Evolutionary conservation across 208 protist species (phyloP).

Genomic region (Blastocrithidia nonstop): DNA sequence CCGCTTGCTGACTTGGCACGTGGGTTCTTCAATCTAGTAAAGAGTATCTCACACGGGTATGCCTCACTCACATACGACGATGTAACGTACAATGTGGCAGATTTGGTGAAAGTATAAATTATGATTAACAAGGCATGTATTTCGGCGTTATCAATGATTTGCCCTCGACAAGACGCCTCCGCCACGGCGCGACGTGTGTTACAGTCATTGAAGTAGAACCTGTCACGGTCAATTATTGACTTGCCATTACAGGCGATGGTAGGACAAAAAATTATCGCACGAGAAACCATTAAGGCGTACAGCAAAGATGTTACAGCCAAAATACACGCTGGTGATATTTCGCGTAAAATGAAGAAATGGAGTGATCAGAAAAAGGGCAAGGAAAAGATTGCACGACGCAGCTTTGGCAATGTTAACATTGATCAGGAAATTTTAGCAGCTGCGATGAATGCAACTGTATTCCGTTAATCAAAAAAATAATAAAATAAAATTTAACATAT

Average conservation of each 20-base stretch:
- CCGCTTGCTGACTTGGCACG: slow-evolving; percentile 89
- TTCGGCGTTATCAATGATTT: slow-evolving; percentile 85
- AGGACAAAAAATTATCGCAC: slow-evolving; percentile 77
- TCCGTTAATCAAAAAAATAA: too few species aligned
- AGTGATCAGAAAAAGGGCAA: slow-evolving; percentile 96
- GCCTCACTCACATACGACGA: slow-evolving; percentile 93
- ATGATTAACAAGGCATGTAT: slow-evolving; percentile 86
- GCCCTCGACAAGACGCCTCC: slow-evolving; percentile 45
- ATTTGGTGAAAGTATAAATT: slow-evolving; percentile 88
- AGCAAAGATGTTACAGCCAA: slow-evolving; percentile 91
- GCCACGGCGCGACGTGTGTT: slow-evolving; percentile 54
- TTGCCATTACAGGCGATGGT: slow-evolving; percentile 87
- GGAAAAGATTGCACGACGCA: slow-evolving; percentile 88
- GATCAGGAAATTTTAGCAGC: slow-evolving; percentile 86
- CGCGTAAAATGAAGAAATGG: slow-evolving; percentile 93
- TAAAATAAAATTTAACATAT: not conserved
- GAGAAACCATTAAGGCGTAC: slow-evolving; percentile 88
- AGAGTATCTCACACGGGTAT: slow-evolving; percentile 87
- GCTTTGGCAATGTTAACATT: slow-evolving; percentile 84
- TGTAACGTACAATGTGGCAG: slow-evolving; percentile 59
- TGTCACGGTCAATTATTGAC: slow-evolving; percentile 81
- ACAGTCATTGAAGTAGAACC: slow-evolving; percentile 70
- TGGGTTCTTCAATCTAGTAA: slow-evolving; percentile 91
- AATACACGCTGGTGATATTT: slow-evolving; percentile 92
- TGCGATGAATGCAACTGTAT: slow-evolving; percentile 61